Evolutionary conservation across 176 grass and related monocot species (phyloP), one percentile per base, ranked within the genome.

Genomic region (Ensete ventricosum): DNA sequence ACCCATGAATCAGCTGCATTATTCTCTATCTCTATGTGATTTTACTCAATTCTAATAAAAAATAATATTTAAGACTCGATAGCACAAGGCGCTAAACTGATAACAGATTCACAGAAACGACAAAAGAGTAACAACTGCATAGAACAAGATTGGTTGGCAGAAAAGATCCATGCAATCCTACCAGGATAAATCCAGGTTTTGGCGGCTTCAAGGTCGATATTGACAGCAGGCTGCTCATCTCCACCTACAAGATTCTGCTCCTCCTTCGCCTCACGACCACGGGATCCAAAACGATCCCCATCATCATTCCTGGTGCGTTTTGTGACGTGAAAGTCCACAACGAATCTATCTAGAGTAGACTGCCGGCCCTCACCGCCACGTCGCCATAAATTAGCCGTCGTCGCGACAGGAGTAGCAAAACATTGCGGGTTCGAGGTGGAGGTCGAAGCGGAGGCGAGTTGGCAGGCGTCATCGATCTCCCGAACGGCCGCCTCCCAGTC

Each of bases 101-200:
- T 21, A n/a, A 60, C 57, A 19, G 2, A 59, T 1, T 59, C 2
- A 19, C 14, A 8, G 14, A 59, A 59, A 59, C 3, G n/a, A 67
- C 23, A 48, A 48, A 48, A 34, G 13, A 1, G 14, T n/a, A 19
- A 17, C 6, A 60, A 67, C 12, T 14, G 26, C 12, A 68, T 51
- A 50, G 19, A 55, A 48, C 57, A 76, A 50, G 9, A 64, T 19
- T 16, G 17, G 11, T 4, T 9, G 17, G 27, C 1, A 66, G 11
- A 67, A 29, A 16, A 26, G 48, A 21, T 53, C 9, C 29, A 11
- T 52, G 13, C 9, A 52, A 62, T 21, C 78, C 78, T 73, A 98
- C 94, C 83, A 49, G 94, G 94, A 85, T 98, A 98, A 70, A 91
- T 87, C 94, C 90, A 98, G 1, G 86, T 98, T 73, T 89, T 85